phyloP scores from a whole-genome alignment of 2,329 filamentous ascomycete genomes.

The Xylariales sp. region DNA sequence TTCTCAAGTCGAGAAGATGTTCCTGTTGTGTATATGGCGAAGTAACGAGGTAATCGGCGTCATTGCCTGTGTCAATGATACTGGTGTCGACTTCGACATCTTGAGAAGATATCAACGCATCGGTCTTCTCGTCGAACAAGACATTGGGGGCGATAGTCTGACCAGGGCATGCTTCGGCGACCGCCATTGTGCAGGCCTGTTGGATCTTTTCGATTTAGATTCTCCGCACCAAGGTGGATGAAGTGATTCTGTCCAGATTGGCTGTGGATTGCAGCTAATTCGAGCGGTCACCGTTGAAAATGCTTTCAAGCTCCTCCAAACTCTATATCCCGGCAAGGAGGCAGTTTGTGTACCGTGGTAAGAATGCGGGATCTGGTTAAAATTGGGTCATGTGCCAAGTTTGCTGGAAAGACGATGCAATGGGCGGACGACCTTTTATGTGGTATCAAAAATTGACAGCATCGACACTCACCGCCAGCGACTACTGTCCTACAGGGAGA shows the following conservation, averaged over 20 bases:
- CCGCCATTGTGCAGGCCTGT: constrained; percentile 6
- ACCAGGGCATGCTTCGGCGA: constrained; percentile 7
- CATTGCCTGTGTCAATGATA: constrained; percentile 1
- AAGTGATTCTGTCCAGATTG: not conserved
- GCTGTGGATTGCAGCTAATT: not conserved
- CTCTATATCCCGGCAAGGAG: no score
- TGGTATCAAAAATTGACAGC: not conserved
- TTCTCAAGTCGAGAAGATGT: constrained; percentile 69
- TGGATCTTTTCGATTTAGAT: no score
- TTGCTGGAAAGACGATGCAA: not conserved
- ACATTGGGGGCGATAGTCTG: constrained; percentile 10
- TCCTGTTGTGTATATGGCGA: constrained; percentile 70
- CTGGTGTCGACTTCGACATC: not conserved
- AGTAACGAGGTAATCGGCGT: constrained; percentile 47
- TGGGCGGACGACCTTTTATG: constrained; percentile 2
- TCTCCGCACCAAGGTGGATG: not conserved
- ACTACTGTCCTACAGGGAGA: not conserved
- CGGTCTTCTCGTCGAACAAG: constrained; percentile 6
- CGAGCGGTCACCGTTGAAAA: not conserved
- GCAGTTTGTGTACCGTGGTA: not conserved
- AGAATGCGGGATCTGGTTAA: not conserved
- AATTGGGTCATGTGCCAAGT: not conserved
- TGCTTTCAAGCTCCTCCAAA: not conserved
- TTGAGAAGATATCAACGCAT: not conserved
- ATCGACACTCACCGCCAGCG: constrained; percentile 4